A percentile compares a stretch with the other conserved stretches of the same genome.
Conservation (phyloP, 176 grass and related monocot genomes). For the Hsuehochloa calcarea region DNA sequence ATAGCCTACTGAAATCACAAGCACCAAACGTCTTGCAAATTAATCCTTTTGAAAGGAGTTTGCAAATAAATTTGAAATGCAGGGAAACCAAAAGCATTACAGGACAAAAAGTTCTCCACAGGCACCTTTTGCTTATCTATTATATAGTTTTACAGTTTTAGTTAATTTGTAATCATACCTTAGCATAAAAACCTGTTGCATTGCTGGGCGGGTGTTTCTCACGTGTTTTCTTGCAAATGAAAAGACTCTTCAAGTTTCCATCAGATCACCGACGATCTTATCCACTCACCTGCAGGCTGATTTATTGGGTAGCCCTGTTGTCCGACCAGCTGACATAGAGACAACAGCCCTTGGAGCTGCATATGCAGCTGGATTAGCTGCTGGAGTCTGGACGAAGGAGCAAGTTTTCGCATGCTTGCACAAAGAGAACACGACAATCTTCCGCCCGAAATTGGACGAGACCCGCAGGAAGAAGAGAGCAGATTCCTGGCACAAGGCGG, state of each 20-base stretch:
- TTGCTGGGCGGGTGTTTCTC: not conserved
- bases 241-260: not conserved
- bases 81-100: not conserved
- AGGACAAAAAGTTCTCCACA: not conserved
- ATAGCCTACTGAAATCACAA: not conserved
- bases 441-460: slow-evolving; percentile 52
- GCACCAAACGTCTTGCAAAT: not conserved
- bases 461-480: slow-evolving; percentile 46
- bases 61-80: not conserved
- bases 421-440: slow-evolving; percentile 52
- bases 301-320: slow-evolving; percentile 69
- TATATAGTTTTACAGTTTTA: not conserved
- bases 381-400: slow-evolving; percentile 56
- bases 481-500: slow-evolving; percentile 70
- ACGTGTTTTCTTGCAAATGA: not conserved
- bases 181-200: not conserved
- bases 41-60: not conserved
- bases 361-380: slow-evolving; percentile 75
- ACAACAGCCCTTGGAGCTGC: slow-evolving; percentile 90
- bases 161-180: not conserved
- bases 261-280: not conserved
- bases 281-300: slow-evolving; percentile 49
- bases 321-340: slow-evolving; percentile 72
- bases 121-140: not conserved
- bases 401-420: slow-evolving; percentile 52